A percentile compares a stretch with the other conserved stretches of the same genome.
phyloP scores from a whole-genome alignment of 176 grass and related monocot genomes.

The Bromus sterilis region DNA sequence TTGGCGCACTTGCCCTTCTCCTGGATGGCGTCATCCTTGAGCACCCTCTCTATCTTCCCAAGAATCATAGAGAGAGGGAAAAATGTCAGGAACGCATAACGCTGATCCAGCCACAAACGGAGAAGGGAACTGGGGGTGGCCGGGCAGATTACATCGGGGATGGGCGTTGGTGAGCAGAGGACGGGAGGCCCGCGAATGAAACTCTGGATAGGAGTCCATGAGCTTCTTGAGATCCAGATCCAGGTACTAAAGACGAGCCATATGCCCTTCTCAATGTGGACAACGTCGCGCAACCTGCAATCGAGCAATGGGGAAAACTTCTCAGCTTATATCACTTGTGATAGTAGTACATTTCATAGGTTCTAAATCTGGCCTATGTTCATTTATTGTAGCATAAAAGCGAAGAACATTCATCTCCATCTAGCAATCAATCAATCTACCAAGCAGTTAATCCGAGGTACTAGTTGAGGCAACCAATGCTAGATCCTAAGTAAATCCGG shows the following conservation, averaged over 20 bases:
- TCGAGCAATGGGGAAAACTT: background rate
- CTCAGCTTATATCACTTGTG: constrained; percentile 5
- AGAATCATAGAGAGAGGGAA: background rate
- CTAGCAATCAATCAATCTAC: background rate
- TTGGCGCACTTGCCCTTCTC: constrained; percentile 33
- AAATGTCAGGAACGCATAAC: background rate
- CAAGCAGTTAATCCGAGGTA: background rate
- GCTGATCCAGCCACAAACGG: background rate
- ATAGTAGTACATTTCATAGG: background rate
- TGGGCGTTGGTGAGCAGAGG: no score
- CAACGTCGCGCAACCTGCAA: constrained; percentile 76
- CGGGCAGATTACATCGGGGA: background rate
- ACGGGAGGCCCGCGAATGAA: background rate
- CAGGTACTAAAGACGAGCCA: constrained; percentile 84
- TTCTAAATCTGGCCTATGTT: background rate
- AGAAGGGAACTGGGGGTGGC: background rate
- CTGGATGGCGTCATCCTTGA: constrained; percentile 41
- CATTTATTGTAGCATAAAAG: constrained; percentile 27
- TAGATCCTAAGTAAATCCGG: background rate
- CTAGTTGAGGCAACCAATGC: background rate
- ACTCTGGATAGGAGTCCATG: constrained; percentile 85
- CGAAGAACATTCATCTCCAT: background rate
- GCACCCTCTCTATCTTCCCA: constrained; percentile 22
- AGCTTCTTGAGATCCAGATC: constrained; percentile 95
- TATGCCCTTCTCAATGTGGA: constrained; percentile 92